Conservation (phyloP, 345 rosid genomes). For the Heritiera littoralis region DNA sequence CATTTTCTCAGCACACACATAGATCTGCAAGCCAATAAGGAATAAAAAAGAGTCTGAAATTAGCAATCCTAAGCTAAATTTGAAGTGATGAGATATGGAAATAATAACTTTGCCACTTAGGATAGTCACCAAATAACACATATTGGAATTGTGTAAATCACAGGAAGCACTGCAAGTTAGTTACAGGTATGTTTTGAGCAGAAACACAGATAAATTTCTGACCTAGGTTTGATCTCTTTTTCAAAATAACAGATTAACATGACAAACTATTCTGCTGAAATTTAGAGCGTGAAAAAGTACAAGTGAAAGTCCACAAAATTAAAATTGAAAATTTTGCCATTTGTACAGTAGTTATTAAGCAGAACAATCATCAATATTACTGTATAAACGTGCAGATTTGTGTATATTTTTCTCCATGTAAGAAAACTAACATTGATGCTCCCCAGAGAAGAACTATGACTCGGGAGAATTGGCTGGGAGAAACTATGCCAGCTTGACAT, state of each 20-base stretch:
- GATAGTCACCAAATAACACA: neutral
- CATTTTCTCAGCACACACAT: neutral
- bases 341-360: neutral
- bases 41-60: neutral
- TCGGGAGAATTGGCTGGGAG: neutral
- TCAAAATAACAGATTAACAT: neutral
- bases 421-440: neutral
- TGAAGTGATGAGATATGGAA: neutral
- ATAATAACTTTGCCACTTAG: neutral
- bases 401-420: constrained; percentile 5
- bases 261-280: neutral
- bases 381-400: neutral
- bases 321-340: neutral
- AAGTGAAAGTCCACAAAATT: neutral
- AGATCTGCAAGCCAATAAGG: neutral
- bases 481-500: neutral
- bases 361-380: neutral
- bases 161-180: neutral
- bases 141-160: neutral
- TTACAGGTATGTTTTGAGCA: neutral
- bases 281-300: neutral
- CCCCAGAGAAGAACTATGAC: neutral
- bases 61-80: neutral
- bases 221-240: neutral
- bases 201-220: neutral